Base-by-base conservation (phyloP, 352 stramenopile genomes). In the Lagenidium giganteum region DNA sequence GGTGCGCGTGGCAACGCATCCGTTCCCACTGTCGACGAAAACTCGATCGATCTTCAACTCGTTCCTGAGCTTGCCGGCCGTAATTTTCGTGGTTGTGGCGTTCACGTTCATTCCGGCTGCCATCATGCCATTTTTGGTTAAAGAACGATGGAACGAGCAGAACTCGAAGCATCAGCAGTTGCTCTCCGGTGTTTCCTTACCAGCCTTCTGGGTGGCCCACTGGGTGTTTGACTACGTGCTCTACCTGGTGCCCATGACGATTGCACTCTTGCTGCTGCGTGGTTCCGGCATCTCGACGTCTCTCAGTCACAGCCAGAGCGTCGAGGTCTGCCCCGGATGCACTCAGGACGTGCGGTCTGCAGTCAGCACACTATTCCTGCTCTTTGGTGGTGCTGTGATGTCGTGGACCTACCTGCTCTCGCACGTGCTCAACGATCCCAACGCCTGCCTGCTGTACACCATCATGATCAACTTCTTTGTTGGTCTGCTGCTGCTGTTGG, bases 141-240 rank as follows among this genome's bases (percentile, higher is more conserved):
- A 96, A 33, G 96, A 99, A 51, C 89, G 89, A 50, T 84, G 97
- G 39, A 77, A 74, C 13, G 71, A 75, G 16, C 60, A 74, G 37
- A 98, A 98, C 50, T 84, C 95, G 7, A 98, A 98, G 52, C 96
- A 99, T 75, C 86, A 97, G 63, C 93, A 98, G 63, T 80, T 83
- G 56, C 92, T 99, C 26, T 95, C 88, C 8, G 96, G 96, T 2
- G 95, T 98, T 9, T 85, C 79, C 9, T 66, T 98, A 13, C 54
- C 57, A 0, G 87, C 90, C 0, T 99, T 98, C 57, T 99, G 97
- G 97, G 35, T 98, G 17, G 89, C 87, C 8, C 98, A 97, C 42
- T 97, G 91, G 31, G 24, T 95, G 25, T 98, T 92, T 51, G 95
- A 99, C 63, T 47, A 94, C 22, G 32, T 87, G 9, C 69, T 96